These are phyloP conservation scores for Fraxinus latifolia DNA, from an alignment of 305 asterid genomes.

Conservation along the genomic window DNA sequence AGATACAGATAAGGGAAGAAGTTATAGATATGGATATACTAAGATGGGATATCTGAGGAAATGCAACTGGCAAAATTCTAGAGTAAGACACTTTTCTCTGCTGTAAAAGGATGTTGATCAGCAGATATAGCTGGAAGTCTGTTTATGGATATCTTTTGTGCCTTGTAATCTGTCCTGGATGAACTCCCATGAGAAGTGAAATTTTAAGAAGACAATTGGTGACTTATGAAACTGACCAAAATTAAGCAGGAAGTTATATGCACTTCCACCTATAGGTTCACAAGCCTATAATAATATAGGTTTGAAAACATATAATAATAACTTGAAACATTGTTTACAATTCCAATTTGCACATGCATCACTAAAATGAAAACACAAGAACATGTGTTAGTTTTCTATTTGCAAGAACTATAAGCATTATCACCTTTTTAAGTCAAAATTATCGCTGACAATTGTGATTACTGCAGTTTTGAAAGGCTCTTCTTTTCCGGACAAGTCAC, in stretches of 20 bases:
- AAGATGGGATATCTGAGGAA: background rate
- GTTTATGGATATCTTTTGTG: background rate
- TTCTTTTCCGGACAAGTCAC: slow-evolving; percentile 74
- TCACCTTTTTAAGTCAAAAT: background rate
- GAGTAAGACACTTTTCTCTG: background rate
- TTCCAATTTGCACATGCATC: slow-evolving; percentile 5
- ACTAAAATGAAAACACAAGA: slow-evolving; percentile 4
- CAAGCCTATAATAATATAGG: background rate
- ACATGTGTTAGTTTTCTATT: background rate
- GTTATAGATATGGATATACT: background rate
- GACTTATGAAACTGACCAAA: slow-evolving; percentile 1
- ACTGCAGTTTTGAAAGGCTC: slow-evolving; percentile 89
- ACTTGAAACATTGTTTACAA: background rate
- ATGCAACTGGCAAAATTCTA: background rate
- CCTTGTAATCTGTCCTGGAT: background rate
- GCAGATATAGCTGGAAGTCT: background rate
- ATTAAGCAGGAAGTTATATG: background rate
- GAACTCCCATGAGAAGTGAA: slow-evolving; percentile 6
- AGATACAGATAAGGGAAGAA: background rate
- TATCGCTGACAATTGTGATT: slow-evolving; percentile 16
- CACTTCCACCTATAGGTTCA: background rate
- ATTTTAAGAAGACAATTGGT: slow-evolving; percentile 13
- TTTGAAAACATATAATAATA: background rate
- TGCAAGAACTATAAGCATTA: background rate
- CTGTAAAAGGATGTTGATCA: background rate